Evolutionary conservation across 2,329 filamentous ascomycete genomes (phyloP), one percentile per base, ranked within the genome.

Genomic region (Pestalotiopsis sp.): DNA sequence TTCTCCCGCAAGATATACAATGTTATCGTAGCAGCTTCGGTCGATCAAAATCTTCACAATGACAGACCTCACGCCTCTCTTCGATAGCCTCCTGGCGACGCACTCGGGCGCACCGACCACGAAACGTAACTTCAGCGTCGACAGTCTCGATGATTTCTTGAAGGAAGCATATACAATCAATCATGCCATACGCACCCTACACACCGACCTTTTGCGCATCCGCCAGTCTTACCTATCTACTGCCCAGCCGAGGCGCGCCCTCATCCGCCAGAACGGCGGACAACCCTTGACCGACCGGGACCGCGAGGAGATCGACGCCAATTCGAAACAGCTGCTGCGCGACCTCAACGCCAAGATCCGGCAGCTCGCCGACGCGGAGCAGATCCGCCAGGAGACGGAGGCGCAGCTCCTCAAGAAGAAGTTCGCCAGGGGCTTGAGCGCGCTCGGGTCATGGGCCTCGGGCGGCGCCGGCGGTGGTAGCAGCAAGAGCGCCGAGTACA

Each of bases 91-190:
- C 61, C 86, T 95, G 27, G 86, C 86, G 75, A 82, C 85, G 74
- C 88, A 88, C 71, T 82, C 88, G 79, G 86, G 86, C 59, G 82
- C 83, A 36, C 81, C 84, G 7, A 84, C 86, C 13, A 81, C 76
- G 66, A 74, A 75, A 61, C 25, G 27, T 17, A 75, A 77, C 71
- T 84, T 84, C 72, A 83, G 79, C 68, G 74, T 84, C 63, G 83
- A 87, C 72, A 86, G 81, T 74, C 87, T 96, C 65, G 93, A 98
- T 78, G 92, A 92, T 75, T 99, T 98, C 78, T 84, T 98, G 41
- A 94, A 95, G 78, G 95, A 98, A 82, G 96, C 96, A 66, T 96
- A 97, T 82, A 90, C 92, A 78, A 98, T 98, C 94, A 96, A 97
- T 78, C 88, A 90, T 7, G 94, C 97, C 78, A 97, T 98, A 70